These are phyloP conservation scores for Heterobasidion occidentale DNA, from an alignment of 1,284 basidiomycete species.

Conservation along the genomic window DNA sequence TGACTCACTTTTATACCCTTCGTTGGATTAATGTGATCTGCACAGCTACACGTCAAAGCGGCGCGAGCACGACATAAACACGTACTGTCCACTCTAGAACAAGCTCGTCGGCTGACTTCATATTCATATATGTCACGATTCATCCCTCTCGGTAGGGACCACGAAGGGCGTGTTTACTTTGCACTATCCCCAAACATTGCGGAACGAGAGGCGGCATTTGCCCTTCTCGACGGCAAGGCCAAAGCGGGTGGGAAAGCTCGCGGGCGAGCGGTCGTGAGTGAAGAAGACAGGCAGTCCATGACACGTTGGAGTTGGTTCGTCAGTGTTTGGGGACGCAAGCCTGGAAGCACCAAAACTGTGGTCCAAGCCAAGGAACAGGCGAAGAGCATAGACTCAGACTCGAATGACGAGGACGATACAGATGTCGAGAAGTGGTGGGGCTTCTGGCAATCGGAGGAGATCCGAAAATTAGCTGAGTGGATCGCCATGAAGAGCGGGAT, in stretches of 20 bases:
- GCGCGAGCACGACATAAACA: conserved; percentile 26
- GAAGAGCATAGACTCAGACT: conserved; percentile 17
- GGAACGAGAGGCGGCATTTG: conserved; percentile 23
- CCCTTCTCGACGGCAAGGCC: conserved; percentile 20
- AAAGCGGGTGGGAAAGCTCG: conserved; percentile 19
- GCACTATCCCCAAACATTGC: conserved; percentile 21
- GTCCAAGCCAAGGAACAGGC: conserved; percentile 13
- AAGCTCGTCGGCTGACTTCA: conserved; percentile 19
- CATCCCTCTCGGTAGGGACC: conserved; percentile 26
- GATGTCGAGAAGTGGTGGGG: conserved; percentile 57
- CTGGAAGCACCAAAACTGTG: neutral
- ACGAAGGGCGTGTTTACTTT: conserved; percentile 29
- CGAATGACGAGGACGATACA: conserved; percentile 22
- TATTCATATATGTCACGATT: conserved; percentile 23
- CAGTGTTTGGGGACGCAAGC: conserved; percentile 47
- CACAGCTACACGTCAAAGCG: conserved; percentile 14
- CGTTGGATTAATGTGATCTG: neutral
- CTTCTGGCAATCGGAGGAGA: conserved; percentile 58
- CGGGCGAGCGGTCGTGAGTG: conserved; percentile 20
- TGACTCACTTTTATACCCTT: neutral
- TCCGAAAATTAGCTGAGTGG: conserved; percentile 60
- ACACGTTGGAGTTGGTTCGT: conserved; percentile 66
- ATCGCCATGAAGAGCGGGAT: conserved; percentile 38
- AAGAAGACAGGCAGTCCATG: conserved; percentile 38
- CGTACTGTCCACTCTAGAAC: conserved; percentile 21